A percentile compares a stretch with the other conserved stretches of the same genome.
These are phyloP conservation scores for Gnomoniopsis sp. DNA, from an alignment of 2,329 filamentous ascomycete species.

Conservation along the genomic window DNA sequence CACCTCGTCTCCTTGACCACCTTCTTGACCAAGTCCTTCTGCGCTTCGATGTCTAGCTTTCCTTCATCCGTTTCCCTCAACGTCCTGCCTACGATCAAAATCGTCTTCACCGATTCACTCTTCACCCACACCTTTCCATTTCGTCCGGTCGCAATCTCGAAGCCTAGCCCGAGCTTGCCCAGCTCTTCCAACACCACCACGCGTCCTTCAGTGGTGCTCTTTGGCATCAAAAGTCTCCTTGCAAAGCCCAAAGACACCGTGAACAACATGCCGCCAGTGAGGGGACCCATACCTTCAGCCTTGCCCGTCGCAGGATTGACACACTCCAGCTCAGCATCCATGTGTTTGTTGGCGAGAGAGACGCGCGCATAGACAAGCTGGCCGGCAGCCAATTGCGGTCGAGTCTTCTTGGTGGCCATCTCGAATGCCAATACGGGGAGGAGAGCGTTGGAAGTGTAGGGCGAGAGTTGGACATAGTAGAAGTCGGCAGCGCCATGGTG, in stretches of 20 bases:
- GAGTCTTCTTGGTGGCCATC: constrained; percentile 84
- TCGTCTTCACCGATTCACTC: constrained; percentile 68
- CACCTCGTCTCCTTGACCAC: constrained; percentile 57
- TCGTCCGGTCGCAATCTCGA: constrained; percentile 89
- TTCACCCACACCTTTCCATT: constrained; percentile 94
- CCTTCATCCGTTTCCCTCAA: constrained; percentile 74
- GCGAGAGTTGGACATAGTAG: constrained; percentile 75
- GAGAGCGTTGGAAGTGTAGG: constrained; percentile 60
- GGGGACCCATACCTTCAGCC: constrained; percentile 78
- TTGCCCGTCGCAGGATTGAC: constrained; percentile 84
- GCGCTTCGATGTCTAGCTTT: constrained; percentile 59
- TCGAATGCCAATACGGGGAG: constrained; percentile 92
- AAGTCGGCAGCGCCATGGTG: constrained; percentile 71
- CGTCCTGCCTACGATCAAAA: constrained; percentile 75
- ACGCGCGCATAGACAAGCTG: constrained; percentile 89
- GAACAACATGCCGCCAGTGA: constrained; percentile 85
- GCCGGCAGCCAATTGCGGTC: constrained; percentile 71
- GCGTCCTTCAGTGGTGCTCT: constrained; percentile 57
- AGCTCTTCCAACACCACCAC: constrained; percentile 77
- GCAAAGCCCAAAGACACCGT: constrained; percentile 76
- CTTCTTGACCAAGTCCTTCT: constrained; percentile 67
- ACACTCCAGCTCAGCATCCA: constrained; percentile 83
- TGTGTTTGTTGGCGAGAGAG: constrained; percentile 70
- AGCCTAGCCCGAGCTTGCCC: constrained; percentile 71
- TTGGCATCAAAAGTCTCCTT: constrained; percentile 69